phyloP scores from a whole-genome alignment of 257 asterid species.

The Jacaranda mimosifolia region DNA sequence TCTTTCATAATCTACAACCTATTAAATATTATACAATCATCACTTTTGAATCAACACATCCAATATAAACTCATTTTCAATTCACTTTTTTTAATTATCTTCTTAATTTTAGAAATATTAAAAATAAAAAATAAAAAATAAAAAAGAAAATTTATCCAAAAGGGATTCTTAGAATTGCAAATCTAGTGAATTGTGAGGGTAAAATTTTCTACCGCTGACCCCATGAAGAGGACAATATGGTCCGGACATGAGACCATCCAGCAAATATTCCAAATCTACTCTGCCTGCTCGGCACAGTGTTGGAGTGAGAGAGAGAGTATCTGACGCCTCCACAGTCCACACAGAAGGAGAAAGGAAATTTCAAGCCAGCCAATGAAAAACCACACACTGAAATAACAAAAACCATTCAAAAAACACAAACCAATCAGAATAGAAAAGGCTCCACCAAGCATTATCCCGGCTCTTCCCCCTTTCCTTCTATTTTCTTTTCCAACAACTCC shows the following conservation, averaged over 20 bases:
- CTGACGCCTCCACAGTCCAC: slow-evolving; percentile 30
- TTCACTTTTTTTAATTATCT: too few relatives aligned
- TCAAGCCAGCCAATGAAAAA: slow-evolving; percentile 31
- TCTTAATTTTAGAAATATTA: too few relatives aligned
- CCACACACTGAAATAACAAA: slow-evolving; percentile 24
- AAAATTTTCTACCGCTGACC: not conserved
- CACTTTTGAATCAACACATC: too few relatives aligned
- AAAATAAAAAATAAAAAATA: too few relatives aligned
- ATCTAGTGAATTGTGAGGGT: slow-evolving; percentile 33
- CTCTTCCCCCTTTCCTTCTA: slow-evolving; percentile 25
- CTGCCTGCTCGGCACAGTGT: slow-evolving; percentile 46
- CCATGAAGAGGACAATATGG: slow-evolving; percentile 42
- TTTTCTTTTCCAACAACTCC: slow-evolving; percentile 42
- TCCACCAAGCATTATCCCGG: slow-evolving; percentile 48
- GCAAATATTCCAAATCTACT: slow-evolving; percentile 54
- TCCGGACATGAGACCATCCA: slow-evolving; percentile 43
- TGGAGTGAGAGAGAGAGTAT: slow-evolving; percentile 29
- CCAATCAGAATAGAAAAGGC: slow-evolving; percentile 41
- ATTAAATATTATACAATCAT: too few relatives aligned
- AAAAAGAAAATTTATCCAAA: too few relatives aligned
- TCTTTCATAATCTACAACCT: too few relatives aligned
- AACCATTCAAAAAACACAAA: slow-evolving; percentile 25
- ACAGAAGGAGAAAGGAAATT: not conserved
- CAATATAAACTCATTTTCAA: too few relatives aligned
- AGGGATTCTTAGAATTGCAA: not conserved